phyloP scores from a whole-genome alignment of 2,329 filamentous ascomycete species.

The Fonsecaea monophora region DNA sequence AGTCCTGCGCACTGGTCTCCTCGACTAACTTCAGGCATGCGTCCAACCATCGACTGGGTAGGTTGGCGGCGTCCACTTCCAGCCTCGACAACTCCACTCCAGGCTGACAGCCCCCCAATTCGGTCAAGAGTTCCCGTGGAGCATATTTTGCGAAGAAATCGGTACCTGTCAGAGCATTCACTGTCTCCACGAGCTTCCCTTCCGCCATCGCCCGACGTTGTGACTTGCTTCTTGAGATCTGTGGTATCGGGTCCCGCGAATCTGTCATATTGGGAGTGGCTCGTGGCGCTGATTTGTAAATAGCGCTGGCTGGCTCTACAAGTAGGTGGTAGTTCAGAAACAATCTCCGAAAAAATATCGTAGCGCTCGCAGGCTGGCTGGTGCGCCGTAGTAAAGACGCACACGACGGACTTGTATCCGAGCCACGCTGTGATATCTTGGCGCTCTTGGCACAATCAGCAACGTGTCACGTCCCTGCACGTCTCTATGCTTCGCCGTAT shows the following conservation, averaged over 20 bases:
- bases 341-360: conserved; percentile 15
- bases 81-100: neutral
- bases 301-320: neutral
- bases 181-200: conserved; percentile 48
- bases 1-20: conserved; percentile 60
- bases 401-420: too few species aligned
- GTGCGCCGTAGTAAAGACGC: neutral
- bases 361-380: neutral
- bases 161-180: conserved; percentile 49
- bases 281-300: conserved; percentile 1
- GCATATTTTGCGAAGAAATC: conserved; percentile 49
- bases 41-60: conserved; percentile 52
- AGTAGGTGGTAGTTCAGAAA: neutral
- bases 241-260: neutral
- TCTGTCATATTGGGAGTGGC: neutral
- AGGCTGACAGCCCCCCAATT: conserved; percentile 23
- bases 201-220: conserved; percentile 16
- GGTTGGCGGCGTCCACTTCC: conserved; percentile 36
- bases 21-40: conserved; percentile 62
- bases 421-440: too few species aligned
- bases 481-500: neutral
- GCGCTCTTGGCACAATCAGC: too few species aligned
- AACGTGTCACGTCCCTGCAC: too few species aligned
- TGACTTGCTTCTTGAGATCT: neutral
- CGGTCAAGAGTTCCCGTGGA: conserved; percentile 37